Evolutionary conservation across 1,284 basidiomycete genomes (phyloP).

Genomic region (Cystobasidiaceae sp.): DNA sequence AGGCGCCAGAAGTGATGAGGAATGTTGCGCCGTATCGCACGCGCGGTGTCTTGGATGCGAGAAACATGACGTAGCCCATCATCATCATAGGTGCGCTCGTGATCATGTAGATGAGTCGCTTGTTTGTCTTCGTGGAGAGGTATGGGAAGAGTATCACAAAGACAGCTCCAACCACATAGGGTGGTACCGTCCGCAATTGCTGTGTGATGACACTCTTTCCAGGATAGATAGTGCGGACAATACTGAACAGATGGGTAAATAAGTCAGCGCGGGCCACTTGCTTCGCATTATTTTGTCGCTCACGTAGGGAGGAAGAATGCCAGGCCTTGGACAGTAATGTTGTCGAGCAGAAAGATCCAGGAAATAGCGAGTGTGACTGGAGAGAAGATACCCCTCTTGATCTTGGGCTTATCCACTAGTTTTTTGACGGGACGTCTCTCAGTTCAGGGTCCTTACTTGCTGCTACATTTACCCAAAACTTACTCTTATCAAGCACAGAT

Average conservation of each 20-base stretch:
- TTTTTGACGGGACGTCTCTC: no score
- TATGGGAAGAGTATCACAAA: constrained; percentile 38
- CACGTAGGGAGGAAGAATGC: constrained; percentile 45
- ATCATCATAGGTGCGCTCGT: constrained; percentile 42
- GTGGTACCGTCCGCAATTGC: constrained; percentile 44
- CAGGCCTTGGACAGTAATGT: constrained; percentile 43
- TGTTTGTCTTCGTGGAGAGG: constrained; percentile 43
- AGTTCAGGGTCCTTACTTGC: no score
- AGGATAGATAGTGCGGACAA: constrained; percentile 47
- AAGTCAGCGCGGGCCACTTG: constrained; percentile 25
- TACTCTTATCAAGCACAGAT: constrained; percentile 43
- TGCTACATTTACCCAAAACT: no score
- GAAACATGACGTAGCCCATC: constrained; percentile 43
- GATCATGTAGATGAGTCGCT: constrained; percentile 42
- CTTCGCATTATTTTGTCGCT: constrained; percentile 34
- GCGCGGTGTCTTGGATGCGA: constrained; percentile 36
- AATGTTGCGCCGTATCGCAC: constrained; percentile 43
- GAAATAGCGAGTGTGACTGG: constrained; percentile 38
- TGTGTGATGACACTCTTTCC: constrained; percentile 42
- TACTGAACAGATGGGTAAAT: constrained; percentile 13
- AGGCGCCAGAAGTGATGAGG: constrained; percentile 44
- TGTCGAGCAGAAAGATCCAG: constrained; percentile 48
- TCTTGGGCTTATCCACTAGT: constrained; percentile 37
- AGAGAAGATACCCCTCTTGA: constrained; percentile 39
- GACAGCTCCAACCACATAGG: constrained; percentile 44